phyloP scores from a whole-genome alignment of 2,329 filamentous ascomycete species.

The Dothidotthia symphoricarpi region DNA sequence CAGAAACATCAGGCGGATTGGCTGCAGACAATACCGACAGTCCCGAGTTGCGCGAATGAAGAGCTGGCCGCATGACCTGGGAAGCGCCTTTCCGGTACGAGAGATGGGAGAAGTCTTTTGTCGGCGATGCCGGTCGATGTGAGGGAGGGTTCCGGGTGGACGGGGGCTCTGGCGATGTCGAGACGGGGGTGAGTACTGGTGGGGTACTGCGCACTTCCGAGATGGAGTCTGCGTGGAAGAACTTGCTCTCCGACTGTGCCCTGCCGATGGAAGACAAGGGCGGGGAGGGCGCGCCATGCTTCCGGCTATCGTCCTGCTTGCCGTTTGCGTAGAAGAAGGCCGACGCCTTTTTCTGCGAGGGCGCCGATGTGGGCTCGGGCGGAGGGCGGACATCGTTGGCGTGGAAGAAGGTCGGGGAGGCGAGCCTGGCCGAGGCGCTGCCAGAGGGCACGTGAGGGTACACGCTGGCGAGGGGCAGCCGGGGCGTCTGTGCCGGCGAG shows the following conservation, averaged over 20 bases:
- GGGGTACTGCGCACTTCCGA: conserved; percentile 41
- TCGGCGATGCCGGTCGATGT: conserved; percentile 45
- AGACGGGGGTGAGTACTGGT: conserved; percentile 31
- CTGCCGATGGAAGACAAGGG: conserved; percentile 31
- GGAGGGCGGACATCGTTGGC: conserved; percentile 66
- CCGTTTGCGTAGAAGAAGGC: conserved; percentile 55
- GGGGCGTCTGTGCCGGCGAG: conserved; percentile 10
- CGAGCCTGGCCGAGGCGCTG: conserved; percentile 22
- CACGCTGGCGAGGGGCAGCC: conserved; percentile 24
- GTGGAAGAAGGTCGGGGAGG: conserved; percentile 79
- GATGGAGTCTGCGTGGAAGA: conserved; percentile 67
- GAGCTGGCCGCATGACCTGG: conserved; percentile 46
- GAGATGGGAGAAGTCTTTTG: conserved; percentile 50
- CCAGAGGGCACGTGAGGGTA: conserved; percentile 31
- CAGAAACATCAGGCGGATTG: conserved; percentile 22
- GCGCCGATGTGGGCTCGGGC: conserved; percentile 32
- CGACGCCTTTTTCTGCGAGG: conserved; percentile 45
- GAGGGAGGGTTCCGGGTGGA: conserved; percentile 17
- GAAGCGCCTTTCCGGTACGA: conserved; percentile 52
- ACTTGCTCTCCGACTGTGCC: conserved; percentile 52
- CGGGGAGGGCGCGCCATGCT: conserved; percentile 32
- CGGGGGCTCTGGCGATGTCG: conserved; percentile 27
- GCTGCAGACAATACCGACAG: conserved; percentile 34
- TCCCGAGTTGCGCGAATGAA: conserved; percentile 31
- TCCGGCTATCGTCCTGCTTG: conserved; percentile 42